Conservation (phyloP, 1,139 yeast species). For the Meyerozyma sp. region DNA sequence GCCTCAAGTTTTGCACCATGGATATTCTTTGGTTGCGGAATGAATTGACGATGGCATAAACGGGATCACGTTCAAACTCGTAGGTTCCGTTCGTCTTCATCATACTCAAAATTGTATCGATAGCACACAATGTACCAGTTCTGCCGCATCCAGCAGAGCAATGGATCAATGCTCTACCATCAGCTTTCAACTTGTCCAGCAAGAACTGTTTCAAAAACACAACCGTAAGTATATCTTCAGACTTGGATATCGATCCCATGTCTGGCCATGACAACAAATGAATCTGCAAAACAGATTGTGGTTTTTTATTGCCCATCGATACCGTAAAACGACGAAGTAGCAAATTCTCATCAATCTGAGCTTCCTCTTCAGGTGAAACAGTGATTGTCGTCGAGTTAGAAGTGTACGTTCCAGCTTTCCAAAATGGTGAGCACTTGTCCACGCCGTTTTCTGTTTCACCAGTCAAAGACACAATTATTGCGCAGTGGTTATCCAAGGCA, state of each 20-base stretch:
- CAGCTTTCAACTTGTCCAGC: slow-evolving; percentile 5
- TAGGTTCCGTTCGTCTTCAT: slow-evolving; percentile 16
- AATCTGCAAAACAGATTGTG: slow-evolving; percentile 36
- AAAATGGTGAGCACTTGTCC: slow-evolving; percentile 51
- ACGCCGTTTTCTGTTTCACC: slow-evolving; percentile 50
- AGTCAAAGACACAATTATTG: slow-evolving; percentile 44
- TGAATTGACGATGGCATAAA: slow-evolving; percentile 51
- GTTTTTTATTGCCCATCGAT: slow-evolving; percentile 15
- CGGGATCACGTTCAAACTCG: slow-evolving; percentile 27
- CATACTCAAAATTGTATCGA: slow-evolving; percentile 58
- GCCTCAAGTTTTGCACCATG: slow-evolving; percentile 80
- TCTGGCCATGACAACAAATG: slow-evolving; percentile 53
- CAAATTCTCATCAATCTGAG: slow-evolving; percentile 12
- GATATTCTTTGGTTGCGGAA: slow-evolving; percentile 69
- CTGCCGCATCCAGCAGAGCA: slow-evolving; percentile 94
- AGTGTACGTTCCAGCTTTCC: slow-evolving; percentile 43
- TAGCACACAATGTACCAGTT: slow-evolving; percentile 79
- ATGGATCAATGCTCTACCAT: slow-evolving; percentile 59
- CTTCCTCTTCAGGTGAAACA: slow-evolving; percentile 20
- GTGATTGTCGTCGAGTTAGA: slow-evolving; percentile 30
- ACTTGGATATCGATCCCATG: slow-evolving; percentile 37
- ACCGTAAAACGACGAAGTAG: slow-evolving; percentile 33
- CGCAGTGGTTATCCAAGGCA: slow-evolving; percentile 38
- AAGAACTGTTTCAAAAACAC: slow-evolving; percentile 27
- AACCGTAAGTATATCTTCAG: slow-evolving; percentile 38